Evolutionary conservation across 805 yeast genomes (phyloP), one percentile per base, ranked within the genome.

Genomic region (Cyberlindnera nakhonratchasimensis): DNA sequence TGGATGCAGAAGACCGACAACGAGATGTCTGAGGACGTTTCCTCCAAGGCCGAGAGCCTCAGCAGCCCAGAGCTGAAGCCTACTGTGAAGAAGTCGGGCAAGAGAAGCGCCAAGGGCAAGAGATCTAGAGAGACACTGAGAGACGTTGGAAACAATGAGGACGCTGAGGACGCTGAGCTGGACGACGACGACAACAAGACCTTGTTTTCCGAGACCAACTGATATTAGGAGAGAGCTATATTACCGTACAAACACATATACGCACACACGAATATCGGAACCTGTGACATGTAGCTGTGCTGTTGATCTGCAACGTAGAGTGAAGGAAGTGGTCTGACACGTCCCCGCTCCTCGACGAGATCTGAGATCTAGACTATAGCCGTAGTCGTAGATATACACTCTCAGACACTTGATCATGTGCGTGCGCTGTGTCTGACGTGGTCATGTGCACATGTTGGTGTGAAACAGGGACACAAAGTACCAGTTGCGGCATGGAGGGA

Each of bases 1-100:
- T 64, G 68, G 68, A 59, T 64, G 58, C 54, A 57, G n/a, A 61
- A 54, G 42, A 53, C 51, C 7, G 63, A 58, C 31, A 45, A 33
- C 25, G 51, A 47, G 19, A 24, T 41, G 39, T 24, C 42, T 4
- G 45, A 47, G 13, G 47, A 44, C n/a, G 29, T 28, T 5, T 42
- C 42, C 2, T 42, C 40, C 18, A 39, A 42, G 24, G 45, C 42
- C 14, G 37, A 37, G 21, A 42, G 43, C 18, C n/a, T 28, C 13
- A 41, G 45, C 39, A 41, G 43, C 18, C 48, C 48, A 12, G 48
- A 45, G 20, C 17, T 35, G 39, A 42, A 32, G 31, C 37, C 37
- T 24, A 19, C 4, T 8, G 14, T 17, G 13, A 30, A 19, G 22
- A 30, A 28, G 19, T 13, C 34, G 6, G 17, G 17, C 18, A 17